Evolutionary conservation across 495 filamentous ascomycete species (phyloP).

Genomic region (Annulohypoxylon moriforme): DNA sequence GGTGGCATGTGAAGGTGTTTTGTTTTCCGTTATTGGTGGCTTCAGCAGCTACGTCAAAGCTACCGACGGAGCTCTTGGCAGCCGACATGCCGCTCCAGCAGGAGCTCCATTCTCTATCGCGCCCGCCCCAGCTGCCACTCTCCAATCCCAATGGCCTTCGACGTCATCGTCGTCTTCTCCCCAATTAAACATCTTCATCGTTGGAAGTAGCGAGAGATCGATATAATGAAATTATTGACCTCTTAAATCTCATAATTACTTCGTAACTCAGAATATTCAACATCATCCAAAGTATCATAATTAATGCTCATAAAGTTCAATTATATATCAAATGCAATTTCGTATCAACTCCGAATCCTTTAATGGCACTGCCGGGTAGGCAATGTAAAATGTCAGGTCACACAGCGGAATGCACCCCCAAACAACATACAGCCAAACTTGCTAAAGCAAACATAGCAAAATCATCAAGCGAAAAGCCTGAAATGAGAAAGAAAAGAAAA

Average conservation of each 20-base stretch:
- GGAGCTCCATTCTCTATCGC: neutral
- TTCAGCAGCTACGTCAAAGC: constrained; percentile 5
- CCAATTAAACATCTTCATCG: neutral
- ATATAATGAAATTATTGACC: too few relatives aligned
- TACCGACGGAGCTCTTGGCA: constrained; percentile 33
- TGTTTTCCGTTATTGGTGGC: constrained; percentile 16
- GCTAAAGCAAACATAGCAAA: constrained; percentile 3
- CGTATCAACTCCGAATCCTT: constrained; percentile 29
- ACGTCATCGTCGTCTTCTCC: constrained; percentile 33
- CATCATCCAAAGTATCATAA: neutral
- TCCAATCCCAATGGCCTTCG: constrained; percentile 4
- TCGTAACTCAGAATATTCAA: neutral
- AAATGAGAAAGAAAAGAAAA: constrained; percentile 16
- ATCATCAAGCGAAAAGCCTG: constrained; percentile 5
- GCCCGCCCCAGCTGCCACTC: constrained; percentile 5
- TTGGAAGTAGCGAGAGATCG: neutral
- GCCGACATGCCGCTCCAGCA: constrained; percentile 19
- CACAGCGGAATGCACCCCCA: constrained; percentile 12
- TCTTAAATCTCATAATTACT: neutral
- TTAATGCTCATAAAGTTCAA: neutral
- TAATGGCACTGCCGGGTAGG: constrained; percentile 15
- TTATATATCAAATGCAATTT: constrained; percentile 35
- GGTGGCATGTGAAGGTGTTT: constrained; percentile 36
- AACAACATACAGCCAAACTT: neutral
- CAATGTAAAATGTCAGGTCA: constrained; percentile 29